Percentiles rank a stretch among this genome's conserved stretches.
Conservation (phyloP, 192 early-diverging fungal species). For the Geranomyces michiganensis region DNA sequence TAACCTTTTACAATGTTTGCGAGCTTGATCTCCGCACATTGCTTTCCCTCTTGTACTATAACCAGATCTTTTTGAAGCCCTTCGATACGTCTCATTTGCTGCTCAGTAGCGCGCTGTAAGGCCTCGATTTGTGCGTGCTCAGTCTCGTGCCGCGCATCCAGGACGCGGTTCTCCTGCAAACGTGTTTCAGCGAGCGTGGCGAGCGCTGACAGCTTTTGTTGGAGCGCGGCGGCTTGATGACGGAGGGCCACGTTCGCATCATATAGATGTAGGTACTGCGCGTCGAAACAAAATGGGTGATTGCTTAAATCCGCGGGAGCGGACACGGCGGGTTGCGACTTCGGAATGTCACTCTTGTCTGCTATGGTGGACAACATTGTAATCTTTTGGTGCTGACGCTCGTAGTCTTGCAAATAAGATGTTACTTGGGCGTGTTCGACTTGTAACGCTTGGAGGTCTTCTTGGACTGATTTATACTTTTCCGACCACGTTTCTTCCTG, state of each 20-base stretch:
- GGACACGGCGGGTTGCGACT: not conserved
- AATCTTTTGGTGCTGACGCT: slow-evolving; percentile 21
- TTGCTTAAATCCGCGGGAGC: not conserved
- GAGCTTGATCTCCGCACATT: not conserved
- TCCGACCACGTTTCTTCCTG: slow-evolving; percentile 29
- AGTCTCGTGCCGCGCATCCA: slow-evolving; percentile 10
- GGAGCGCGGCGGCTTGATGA: not conserved
- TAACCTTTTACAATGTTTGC: slow-evolving; percentile 1
- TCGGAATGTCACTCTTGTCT: not conserved
- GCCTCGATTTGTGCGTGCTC: slow-evolving; percentile 4
- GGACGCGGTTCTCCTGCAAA: not conserved
- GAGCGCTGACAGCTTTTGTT: slow-evolving; percentile 7
- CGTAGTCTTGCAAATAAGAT: slow-evolving; percentile 23
- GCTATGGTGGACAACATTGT: not conserved
- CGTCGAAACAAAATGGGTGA: slow-evolving; percentile 29
- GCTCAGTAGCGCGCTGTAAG: slow-evolving; percentile 16
- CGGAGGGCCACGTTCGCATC: slow-evolving; percentile 5
- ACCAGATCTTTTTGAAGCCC: slow-evolving; percentile 6
- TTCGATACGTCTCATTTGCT: slow-evolving; percentile 4
- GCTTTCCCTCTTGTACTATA: not conserved
- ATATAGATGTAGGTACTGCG: slow-evolving; percentile 20
- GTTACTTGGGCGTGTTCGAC: slow-evolving; percentile 18
- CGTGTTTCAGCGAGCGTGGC: slow-evolving; percentile 5
- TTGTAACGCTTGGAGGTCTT: slow-evolving; percentile 5
- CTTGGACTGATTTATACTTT: slow-evolving; percentile 31